These are phyloP conservation scores for Fusarium oxysporum DNA, from an alignment of 2,329 filamentous ascomycete genomes.

Conservation along the genomic window DNA sequence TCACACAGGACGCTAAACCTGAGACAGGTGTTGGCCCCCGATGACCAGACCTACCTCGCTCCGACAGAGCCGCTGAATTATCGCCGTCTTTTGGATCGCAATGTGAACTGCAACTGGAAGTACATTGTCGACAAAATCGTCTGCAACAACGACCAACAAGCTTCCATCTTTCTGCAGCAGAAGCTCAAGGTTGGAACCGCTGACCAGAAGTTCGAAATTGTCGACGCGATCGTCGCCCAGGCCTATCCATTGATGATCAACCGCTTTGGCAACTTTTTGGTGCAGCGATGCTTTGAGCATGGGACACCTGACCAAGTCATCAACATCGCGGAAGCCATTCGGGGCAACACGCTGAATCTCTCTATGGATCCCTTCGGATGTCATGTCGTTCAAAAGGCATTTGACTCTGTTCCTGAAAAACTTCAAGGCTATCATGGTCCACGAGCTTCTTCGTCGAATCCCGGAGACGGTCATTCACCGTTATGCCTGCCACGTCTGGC, in stretches of 20 bases:
- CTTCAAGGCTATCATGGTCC: constrained; percentile 99
- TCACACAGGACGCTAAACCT: constrained; percentile 24
- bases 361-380: constrained; percentile 99
- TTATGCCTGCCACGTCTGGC: constrained; percentile 99
- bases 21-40: constrained; percentile 59
- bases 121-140: constrained; percentile 99
- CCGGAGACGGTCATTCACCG: constrained; percentile 98
- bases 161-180: constrained; percentile 98
- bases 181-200: constrained; percentile 96
- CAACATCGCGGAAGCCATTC: constrained; percentile 92
- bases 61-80: constrained; percentile 96
- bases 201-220: constrained; percentile 97
- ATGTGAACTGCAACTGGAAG: constrained; percentile 98
- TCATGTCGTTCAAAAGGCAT: constrained; percentile 98
- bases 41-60: constrained; percentile 82
- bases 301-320: constrained; percentile 94
- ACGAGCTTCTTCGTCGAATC: constrained; percentile 92
- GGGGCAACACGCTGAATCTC: constrained; percentile 90
- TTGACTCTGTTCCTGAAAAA: constrained; percentile 96
- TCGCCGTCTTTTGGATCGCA: constrained; percentile 91
- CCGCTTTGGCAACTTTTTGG: constrained; percentile 97
- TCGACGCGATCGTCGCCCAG: constrained; percentile 94
- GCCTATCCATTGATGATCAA: constrained; percentile 98
- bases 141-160: constrained; percentile 98
- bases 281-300: constrained; percentile 98